Percentiles rank a stretch among this genome's conserved stretches.
Evolutionary conservation across 1,284 basidiomycete species (phyloP).

Genomic region (Prillingera fragicola): DNA sequence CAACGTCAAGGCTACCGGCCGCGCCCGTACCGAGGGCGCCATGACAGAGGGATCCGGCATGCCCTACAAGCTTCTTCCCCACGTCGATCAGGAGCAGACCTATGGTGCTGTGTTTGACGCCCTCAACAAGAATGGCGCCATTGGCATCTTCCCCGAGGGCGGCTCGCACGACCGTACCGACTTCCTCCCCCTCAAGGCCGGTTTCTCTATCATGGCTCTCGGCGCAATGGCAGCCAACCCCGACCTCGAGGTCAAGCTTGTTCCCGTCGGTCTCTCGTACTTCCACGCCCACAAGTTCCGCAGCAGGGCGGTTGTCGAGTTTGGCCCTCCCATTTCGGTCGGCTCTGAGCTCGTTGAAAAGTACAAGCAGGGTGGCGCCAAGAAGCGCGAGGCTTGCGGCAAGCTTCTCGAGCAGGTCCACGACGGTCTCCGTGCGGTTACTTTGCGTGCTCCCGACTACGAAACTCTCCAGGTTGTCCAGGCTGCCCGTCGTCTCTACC

Average conservation of each 20-base stretch:
- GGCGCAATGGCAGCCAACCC: conserved; percentile 92
- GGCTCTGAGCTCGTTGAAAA: conserved; percentile 76
- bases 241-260: conserved; percentile 79
- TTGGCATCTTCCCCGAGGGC: conserved; percentile 96
- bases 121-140: conserved; percentile 78
- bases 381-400: conserved; percentile 85
- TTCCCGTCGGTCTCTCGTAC: conserved; percentile 90
- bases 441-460: conserved; percentile 91
- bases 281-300: conserved; percentile 95
- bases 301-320: conserved; percentile 93
- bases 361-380: conserved; percentile 82
- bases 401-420: conserved; percentile 90
- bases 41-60: too few species aligned
- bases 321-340: conserved; percentile 85
- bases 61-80: conserved; percentile 70
- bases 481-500: conserved; percentile 89
- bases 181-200: conserved; percentile 88
- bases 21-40: conserved; percentile 63
- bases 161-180: conserved; percentile 96
- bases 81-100: conserved; percentile 89
- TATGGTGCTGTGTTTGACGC: conserved; percentile 89
- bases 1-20: conserved; percentile 67
- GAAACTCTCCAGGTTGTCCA: conserved; percentile 98
- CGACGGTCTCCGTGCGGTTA: conserved; percentile 95
- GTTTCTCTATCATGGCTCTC: conserved; percentile 94